phyloP scores from a whole-genome alignment of 768 basidiomycete species.

The Pleurotus citrinopileatus region DNA sequence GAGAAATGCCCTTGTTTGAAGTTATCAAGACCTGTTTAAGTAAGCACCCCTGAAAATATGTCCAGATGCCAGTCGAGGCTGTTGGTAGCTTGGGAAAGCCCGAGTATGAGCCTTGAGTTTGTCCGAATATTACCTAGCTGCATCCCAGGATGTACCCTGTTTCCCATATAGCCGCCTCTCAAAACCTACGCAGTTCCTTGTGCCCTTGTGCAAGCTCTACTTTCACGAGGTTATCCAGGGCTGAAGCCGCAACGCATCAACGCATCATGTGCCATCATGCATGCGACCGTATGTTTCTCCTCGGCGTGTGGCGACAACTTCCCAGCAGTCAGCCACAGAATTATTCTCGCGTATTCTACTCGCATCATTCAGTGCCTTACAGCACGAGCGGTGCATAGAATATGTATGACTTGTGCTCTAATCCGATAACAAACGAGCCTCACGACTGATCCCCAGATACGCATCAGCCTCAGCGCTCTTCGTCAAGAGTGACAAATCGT shows the following conservation, averaged over 20 bases:
- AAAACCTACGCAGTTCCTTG: background rate
- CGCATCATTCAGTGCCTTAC: background rate
- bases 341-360: background rate
- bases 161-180: background rate
- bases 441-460: no score
- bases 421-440: no score
- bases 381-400: background rate
- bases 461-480: no score
- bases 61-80: background rate
- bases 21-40: conserved; percentile 2
- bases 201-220: background rate
- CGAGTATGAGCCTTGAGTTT: conserved; percentile 4
- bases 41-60: conserved; percentile 6
- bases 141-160: background rate
- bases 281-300: no score
- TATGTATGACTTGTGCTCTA: background rate
- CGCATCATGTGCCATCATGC: conserved; percentile 2
- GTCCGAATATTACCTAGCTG: background rate
- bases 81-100: background rate
- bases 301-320: background rate
- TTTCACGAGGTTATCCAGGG: background rate
- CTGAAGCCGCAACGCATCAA: background rate
- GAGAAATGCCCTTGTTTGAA: background rate
- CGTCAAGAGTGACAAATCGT: no score
- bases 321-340: background rate